Conservation (phyloP, 2,329 filamentous ascomycete species). For the Fusarium keratoplasticum region DNA sequence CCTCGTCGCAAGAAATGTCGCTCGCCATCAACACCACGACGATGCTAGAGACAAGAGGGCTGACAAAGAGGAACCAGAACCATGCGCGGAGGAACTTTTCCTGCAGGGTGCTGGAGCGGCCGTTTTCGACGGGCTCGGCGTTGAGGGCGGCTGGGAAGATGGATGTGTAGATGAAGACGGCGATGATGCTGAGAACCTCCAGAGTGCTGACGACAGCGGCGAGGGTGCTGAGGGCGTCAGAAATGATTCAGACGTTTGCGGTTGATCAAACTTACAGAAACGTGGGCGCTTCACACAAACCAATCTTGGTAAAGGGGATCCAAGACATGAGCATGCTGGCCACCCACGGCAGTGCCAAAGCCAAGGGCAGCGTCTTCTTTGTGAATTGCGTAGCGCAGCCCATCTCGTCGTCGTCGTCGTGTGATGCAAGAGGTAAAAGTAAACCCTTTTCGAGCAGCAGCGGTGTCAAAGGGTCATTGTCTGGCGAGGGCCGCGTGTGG, state of each 20-base stretch:
- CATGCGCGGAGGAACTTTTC: constrained; percentile 20
- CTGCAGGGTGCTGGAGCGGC: not conserved
- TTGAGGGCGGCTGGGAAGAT: constrained; percentile 1
- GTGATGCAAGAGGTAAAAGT: not conserved
- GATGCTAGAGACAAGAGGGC: constrained; percentile 17
- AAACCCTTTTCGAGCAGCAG: constrained; percentile 1
- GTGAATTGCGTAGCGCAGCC: not conserved
- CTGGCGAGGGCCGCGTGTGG: not conserved
- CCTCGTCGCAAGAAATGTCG: constrained; percentile 25
- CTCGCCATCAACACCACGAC: constrained; percentile 31
- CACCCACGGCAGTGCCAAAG: constrained; percentile 28
- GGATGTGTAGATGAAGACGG: constrained; percentile 27
- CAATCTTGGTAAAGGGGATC: constrained; percentile 30
- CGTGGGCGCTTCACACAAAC: constrained; percentile 16
- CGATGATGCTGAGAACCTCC: constrained; percentile 30
- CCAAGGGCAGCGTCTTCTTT: constrained; percentile 20
- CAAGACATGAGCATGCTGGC: constrained; percentile 31
- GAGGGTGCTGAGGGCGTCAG: constrained; percentile 14
- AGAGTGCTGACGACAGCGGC: constrained; percentile 26
- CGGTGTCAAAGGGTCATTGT: not conserved
- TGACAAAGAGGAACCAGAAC: constrained; percentile 35
- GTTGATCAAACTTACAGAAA: constrained; percentile 19
- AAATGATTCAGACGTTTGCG: not conserved
- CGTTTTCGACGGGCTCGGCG: not conserved
- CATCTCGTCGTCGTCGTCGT: constrained; percentile 1